Base-by-base conservation (phyloP, 805 yeast genomes). In the Blastobotrys parvus region DNA sequence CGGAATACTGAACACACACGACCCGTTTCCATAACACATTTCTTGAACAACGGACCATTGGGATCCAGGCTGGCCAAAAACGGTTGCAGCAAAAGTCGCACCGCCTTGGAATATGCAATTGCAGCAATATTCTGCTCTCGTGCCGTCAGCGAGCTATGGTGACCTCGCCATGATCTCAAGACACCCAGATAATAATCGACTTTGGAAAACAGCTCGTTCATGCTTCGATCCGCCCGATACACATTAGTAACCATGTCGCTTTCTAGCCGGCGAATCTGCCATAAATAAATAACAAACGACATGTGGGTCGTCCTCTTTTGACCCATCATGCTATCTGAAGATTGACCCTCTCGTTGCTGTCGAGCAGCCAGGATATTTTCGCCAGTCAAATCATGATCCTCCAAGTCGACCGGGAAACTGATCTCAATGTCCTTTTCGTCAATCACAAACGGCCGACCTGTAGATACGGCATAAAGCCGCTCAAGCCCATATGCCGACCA, bases 11-110 rank as follows among this genome's bases (percentile, higher is more conserved):
- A 82, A 54, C 84, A 78, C 32, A 79, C 74, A 55, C 77, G 81
- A 21, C 84, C 85, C 1, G 84, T 82, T 19, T 82, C 83, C 2
- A 80, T 80, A 54, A 78, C 84, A 57, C 85, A 79, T 57, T 78
- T 82, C 41, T 71, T 67, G 56, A 79, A 78, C 23, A 79, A 60
- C 38, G 74, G 65, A 55, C 77, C 79, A 52, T 72, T 75, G 3
- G 84, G 83, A 45, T 75, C 76, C 51, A 79, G 59, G 4, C 77
- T 59, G 52, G 78, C 84, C 45, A 79, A 55, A 56, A 75, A 79
- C 8, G 86, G 86, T 54, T 78, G 84, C 42, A 79, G 70, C 46
- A 79, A 58, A 38, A 76, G 59, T 46, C 86, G 62, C 4, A 79
- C 78, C 1, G 82, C 70, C 34, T 80, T 64, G 52, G 76, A 75